Evolutionary conservation across 176 grass and related monocot genomes (phyloP).

Genomic region (Neostapfia colusana): DNA sequence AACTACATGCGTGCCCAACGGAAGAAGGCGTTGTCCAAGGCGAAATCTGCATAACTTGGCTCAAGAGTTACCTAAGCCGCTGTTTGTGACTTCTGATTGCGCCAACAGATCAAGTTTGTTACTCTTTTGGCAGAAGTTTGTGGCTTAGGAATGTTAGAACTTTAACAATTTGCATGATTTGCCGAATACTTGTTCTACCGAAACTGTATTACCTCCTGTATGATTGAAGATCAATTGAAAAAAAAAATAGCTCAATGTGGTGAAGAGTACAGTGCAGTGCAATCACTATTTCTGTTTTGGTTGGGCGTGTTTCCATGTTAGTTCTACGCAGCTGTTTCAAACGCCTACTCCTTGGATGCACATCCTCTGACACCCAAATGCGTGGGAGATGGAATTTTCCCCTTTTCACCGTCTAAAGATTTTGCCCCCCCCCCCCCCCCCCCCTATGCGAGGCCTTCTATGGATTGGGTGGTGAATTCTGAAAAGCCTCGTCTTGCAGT

Average conservation of each 20-base stretch:
- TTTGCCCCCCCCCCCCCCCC: no score
- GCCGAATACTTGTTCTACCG: neutral
- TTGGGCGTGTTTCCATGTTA: no score
- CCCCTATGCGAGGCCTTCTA: no score
- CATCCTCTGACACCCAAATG: neutral
- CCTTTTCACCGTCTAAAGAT: neutral
- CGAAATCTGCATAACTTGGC: neutral
- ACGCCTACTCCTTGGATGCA: no score
- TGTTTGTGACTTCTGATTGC: neutral
- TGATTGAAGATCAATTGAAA: neutral
- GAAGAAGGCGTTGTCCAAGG: slow-evolving; percentile 26
- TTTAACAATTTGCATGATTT: neutral
- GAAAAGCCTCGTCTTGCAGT: no score
- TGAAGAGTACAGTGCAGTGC: neutral
- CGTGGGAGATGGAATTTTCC: neutral
- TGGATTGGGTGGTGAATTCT: no score
- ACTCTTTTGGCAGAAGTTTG: neutral
- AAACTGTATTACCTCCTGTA: neutral
- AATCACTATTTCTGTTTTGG: neutral
- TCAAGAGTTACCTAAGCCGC: neutral
- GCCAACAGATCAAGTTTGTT: neutral
- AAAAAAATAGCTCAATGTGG: neutral
- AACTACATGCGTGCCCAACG: slow-evolving; percentile 22
- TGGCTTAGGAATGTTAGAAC: neutral
- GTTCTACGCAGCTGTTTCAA: no score